Percentiles rank a stretch among this genome's conserved stretches.
Conservation (phyloP, 2,329 filamentous ascomycete species). For the Ophiostoma tasmaniense region DNA sequence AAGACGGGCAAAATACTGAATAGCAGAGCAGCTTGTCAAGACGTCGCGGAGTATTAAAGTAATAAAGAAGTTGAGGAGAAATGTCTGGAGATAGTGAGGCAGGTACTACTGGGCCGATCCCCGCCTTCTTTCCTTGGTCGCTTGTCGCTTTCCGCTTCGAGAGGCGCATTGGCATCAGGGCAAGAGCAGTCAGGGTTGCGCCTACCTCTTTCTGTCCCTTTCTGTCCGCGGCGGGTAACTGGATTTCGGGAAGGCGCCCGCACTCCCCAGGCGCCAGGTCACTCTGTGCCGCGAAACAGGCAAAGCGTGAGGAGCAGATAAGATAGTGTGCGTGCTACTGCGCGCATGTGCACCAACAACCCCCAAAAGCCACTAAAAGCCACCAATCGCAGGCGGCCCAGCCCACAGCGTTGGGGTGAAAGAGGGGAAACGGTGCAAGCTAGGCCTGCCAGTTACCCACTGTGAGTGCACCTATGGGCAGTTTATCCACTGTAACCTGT, state of each 20-base stretch:
- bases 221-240: slow-evolving; percentile 1
- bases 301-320: slow-evolving; percentile 12
- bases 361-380: background rate
- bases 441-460: background rate
- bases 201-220: slow-evolving; percentile 6
- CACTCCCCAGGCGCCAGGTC: background rate
- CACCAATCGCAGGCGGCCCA: background rate
- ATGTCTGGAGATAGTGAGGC: background rate
- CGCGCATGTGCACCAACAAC: background rate
- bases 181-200: background rate
- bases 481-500: background rate
- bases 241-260: slow-evolving; percentile 1
- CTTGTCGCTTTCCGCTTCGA: background rate
- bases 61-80: background rate
- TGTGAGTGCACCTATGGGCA: background rate
- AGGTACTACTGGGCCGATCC: background rate
- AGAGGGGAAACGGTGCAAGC: background rate
- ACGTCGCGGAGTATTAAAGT: background rate
- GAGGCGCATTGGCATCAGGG: background rate
- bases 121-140: background rate
- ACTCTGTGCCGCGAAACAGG: slow-evolving; percentile 5
- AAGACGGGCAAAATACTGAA: background rate
- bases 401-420: background rate
- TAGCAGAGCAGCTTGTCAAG: background rate
- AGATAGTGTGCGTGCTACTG: background rate